These are phyloP conservation scores for Amanita muscaria DNA, from an alignment of 768 basidiomycete genomes.

Conservation along the genomic window DNA sequence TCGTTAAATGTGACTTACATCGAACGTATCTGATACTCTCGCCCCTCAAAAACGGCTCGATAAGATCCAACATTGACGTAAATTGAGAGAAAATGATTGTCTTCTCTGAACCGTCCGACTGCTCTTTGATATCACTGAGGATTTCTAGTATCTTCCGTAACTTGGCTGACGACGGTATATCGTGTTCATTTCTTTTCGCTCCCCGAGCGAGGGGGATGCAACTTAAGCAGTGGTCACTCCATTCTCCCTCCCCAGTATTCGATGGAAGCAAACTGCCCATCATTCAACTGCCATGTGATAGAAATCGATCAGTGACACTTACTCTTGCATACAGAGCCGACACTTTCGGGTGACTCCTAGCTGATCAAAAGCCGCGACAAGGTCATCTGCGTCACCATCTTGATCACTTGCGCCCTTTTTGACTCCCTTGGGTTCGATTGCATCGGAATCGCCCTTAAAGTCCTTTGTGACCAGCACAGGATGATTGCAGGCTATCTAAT, in stretches of 20 bases:
- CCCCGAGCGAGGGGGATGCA: slow-evolving; percentile 49
- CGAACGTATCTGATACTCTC: slow-evolving; percentile 67
- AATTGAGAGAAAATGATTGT: slow-evolving; percentile 96
- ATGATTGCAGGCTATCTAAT: slow-evolving; percentile 73
- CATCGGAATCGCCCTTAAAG: slow-evolving; percentile 65
- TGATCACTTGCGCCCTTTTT: slow-evolving; percentile 41
- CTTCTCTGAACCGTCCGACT: slow-evolving; percentile 63
- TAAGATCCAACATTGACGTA: slow-evolving; percentile 77
- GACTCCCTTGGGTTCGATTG: slow-evolving; percentile 55
- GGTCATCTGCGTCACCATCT: slow-evolving; percentile 61
- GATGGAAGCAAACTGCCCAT: slow-evolving; percentile 29
- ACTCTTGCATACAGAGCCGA: slow-evolving; percentile 69
- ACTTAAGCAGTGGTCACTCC: slow-evolving; percentile 43
- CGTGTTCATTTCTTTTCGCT: slow-evolving; percentile 35
- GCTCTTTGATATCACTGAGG: slow-evolving; percentile 52
- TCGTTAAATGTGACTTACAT: slow-evolving; percentile 50
- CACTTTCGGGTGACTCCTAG: slow-evolving; percentile 69
- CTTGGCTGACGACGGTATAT: slow-evolving; percentile 77
- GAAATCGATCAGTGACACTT: slow-evolving; percentile 18
- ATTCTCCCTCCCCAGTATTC: slow-evolving; percentile 31
- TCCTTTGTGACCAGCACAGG: slow-evolving; percentile 75
- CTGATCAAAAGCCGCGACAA: slow-evolving; percentile 64
- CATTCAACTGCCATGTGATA: slow-evolving; percentile 4
- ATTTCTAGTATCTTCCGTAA: slow-evolving; percentile 75
- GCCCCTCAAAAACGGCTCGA: slow-evolving; percentile 75